phyloP scores from a whole-genome alignment of 2,329 filamentous ascomycete genomes.

The Nannizzia gypsea region DNA sequence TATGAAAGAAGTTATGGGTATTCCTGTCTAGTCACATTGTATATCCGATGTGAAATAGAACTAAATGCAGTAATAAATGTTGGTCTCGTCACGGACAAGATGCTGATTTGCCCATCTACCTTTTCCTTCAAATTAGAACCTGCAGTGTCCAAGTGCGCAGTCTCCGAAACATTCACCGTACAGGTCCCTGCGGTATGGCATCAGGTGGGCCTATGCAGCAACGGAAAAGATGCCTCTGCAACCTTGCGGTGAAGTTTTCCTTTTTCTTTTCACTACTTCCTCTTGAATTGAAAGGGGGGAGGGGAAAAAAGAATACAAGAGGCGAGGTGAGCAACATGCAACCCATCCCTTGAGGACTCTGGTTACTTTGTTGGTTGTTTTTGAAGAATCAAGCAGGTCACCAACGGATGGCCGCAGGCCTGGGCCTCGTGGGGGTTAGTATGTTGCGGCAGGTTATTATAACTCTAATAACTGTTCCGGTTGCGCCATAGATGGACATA shows the following conservation, averaged over 20 bases:
- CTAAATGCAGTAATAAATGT: not conserved
- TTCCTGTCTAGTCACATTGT: slow-evolving; percentile 4
- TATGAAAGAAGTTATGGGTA: not conserved
- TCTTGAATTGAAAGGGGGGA: not conserved
- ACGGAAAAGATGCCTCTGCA: not conserved
- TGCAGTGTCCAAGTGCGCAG: slow-evolving; percentile 4
- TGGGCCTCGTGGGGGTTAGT: slow-evolving; percentile 1
- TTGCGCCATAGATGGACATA: not conserved
- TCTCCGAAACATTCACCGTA: slow-evolving; percentile 4
- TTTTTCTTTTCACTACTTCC: not conserved
- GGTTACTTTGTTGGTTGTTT: not conserved
- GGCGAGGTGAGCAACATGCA: not conserved
- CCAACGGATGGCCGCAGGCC: not conserved
- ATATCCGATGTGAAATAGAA: slow-evolving; percentile 2
- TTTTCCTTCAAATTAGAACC: slow-evolving; percentile 1
- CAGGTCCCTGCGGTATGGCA: not conserved
- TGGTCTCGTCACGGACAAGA: not conserved
- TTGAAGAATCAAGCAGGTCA: not conserved
- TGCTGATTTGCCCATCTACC: slow-evolving; percentile 3
- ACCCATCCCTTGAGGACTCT: not conserved
- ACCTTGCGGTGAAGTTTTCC: not conserved
- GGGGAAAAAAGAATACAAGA: not conserved
- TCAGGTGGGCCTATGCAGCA: slow-evolving; percentile 1
- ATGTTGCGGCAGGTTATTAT: not conserved
- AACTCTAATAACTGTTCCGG: not conserved